Evolutionary conservation across 1,284 basidiomycete species (phyloP), one percentile per base, ranked within the genome.

Genomic region (Ustilago hordei): DNA sequence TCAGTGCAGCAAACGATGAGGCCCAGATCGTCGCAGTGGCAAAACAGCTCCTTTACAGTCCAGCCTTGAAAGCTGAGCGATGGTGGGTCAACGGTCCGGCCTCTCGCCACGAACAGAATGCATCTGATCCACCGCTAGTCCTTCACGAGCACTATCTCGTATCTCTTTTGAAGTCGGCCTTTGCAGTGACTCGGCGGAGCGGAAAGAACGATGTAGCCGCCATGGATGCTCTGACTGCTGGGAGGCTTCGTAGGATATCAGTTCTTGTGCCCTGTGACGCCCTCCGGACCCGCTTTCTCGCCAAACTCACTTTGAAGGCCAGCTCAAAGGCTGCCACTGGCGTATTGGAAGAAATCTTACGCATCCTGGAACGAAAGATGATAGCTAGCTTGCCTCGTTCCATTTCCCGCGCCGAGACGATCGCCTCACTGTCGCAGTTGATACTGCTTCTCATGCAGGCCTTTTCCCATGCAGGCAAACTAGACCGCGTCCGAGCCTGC

Each of bases 111-210:
- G 31, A 15, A 50, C 11, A 11, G 6, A 32, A 50, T 23, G 32
- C 11, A 56, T 3, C 17, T 2, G 2, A 2, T 3, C 15, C 55
- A 8, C 8, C n/a, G 1, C 17, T 63, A 1, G 13, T 34, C 9
- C 59, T 71, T 13, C 63, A 73, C 57, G 47, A 63, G 15, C n/a
- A 36, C 35, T 68, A 67, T n/a, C 31, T 73, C 8, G 35, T 60
- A 0, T 31, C 31, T 7, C 34, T 71, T 0, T 15, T 61, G 11
- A 17, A 55, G 7, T 8, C 43, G 2, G 53, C 56, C 0, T 36
- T 17, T 23, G 17, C 9, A 17, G 17, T 50, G 23, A 67, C 57
- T 19, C 17, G 36, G 13, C 19, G 17, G 0, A 57, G 12, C 13
- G 55, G 57, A 8, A 60, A 38, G 8, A 56, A 28, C 2, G 60